Conservation (phyloP, 1,284 basidiomycete species). For the Rhodotorula sp. region DNA sequence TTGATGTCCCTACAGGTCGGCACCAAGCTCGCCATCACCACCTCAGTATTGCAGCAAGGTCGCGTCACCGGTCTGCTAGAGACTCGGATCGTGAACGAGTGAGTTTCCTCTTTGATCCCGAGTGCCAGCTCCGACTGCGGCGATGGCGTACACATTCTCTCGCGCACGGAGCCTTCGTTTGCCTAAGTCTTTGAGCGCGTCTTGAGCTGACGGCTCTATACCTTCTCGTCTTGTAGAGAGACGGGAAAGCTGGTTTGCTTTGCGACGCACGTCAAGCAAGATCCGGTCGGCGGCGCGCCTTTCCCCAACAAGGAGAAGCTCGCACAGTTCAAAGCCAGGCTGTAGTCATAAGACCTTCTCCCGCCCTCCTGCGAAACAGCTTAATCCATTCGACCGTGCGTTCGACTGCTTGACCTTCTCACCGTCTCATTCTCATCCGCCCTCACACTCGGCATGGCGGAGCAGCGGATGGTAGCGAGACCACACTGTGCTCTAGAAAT, state of each 20-base stretch:
- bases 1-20: conserved; percentile 16
- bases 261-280: conserved; percentile 35
- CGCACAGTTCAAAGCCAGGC: not conserved
- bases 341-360: not conserved
- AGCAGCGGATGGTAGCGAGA: too few relatives aligned
- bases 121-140: not conserved
- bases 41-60: conserved; percentile 28
- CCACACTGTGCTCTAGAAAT: too few relatives aligned
- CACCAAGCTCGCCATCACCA: conserved; percentile 18
- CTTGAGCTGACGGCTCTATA: too few relatives aligned
- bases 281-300: conserved; percentile 11
- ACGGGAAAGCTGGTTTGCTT: conserved; percentile 26
- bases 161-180: too few relatives aligned
- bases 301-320: not conserved
- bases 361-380: too few relatives aligned
- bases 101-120: not conserved
- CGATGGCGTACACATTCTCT: not conserved
- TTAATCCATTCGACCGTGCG: too few relatives aligned
- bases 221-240: not conserved
- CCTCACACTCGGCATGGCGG: too few relatives aligned
- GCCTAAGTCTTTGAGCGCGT: too few relatives aligned
- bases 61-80: conserved; percentile 26
- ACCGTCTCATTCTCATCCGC: too few relatives aligned
- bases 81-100: conserved; percentile 27
- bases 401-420: too few relatives aligned